Evolutionary conservation across 2,329 filamentous ascomycete genomes (phyloP).

Genomic region (Ophiocordyceps sinensis): DNA sequence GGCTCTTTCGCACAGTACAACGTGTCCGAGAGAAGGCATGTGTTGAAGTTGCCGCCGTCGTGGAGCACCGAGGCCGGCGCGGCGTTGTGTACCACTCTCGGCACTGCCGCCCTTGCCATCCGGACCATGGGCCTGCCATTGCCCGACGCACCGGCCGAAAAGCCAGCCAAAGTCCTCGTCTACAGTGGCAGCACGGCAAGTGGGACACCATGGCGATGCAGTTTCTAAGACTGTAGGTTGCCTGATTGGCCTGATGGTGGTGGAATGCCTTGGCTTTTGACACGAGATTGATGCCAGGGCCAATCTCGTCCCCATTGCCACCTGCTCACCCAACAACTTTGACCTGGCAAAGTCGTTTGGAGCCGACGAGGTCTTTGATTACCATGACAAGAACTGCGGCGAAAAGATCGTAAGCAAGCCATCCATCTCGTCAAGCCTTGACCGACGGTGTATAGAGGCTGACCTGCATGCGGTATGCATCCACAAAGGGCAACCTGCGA

Average conservation of each 20-base stretch:
- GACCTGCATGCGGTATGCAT: no score
- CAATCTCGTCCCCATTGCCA: constrained; percentile 18
- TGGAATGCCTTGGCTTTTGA: neutral
- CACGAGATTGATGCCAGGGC: neutral
- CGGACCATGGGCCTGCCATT: neutral
- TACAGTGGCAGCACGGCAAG: neutral
- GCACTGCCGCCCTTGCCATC: neutral
- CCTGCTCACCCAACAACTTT: constrained; percentile 22
- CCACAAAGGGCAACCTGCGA: no score
- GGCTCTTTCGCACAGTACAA: neutral
- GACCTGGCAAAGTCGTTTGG: constrained; percentile 24
- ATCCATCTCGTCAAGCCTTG: no score
- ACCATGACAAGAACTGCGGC: constrained; percentile 8
- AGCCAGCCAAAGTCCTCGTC: neutral
- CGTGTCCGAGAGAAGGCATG: no score
- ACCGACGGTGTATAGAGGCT: no score
- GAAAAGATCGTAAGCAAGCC: neutral
- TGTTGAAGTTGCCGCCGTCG: no score
- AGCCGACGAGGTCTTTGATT: constrained; percentile 31
- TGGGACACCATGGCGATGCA: neutral
- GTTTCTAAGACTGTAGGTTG: neutral
- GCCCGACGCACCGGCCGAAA: neutral
- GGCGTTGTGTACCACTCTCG: no score
- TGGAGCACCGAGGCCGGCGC: no score
- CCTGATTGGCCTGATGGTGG: neutral